phyloP scores from a whole-genome alignment of 129 eudicot species.

The Centaurea solstitialis region DNA sequence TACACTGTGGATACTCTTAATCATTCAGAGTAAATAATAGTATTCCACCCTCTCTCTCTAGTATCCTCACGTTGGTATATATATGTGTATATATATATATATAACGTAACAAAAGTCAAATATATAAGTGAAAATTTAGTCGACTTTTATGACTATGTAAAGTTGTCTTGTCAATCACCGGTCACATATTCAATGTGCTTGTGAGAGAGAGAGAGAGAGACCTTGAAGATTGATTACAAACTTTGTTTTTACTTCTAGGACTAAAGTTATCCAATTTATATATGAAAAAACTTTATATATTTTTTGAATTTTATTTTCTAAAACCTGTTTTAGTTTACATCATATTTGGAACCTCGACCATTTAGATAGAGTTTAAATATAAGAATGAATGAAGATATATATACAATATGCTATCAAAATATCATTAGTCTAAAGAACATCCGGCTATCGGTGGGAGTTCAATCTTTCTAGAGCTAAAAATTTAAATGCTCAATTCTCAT shows the following conservation, averaged over 20 bases:
- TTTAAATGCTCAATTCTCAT: too few species aligned
- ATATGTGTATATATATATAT: neutral
- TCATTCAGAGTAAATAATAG: too few species aligned
- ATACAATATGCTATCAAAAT: too few species aligned
- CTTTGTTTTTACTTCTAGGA: neutral
- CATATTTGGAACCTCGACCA: too few species aligned
- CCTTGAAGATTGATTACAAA: neutral
- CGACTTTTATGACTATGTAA: neutral
- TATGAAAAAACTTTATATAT: neutral
- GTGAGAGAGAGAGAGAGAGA: neutral
- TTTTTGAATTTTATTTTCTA: neutral
- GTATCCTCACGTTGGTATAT: too few species aligned
- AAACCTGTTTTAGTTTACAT: neutral
- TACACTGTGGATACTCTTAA: too few species aligned
- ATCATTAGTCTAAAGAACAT: too few species aligned
- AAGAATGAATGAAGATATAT: too few species aligned
- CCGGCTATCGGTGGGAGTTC: too few species aligned
- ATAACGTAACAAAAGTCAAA: neutral
- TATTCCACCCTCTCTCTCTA: too few species aligned
- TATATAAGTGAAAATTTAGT: neutral
- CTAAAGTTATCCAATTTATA: neutral
- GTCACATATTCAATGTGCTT: neutral
- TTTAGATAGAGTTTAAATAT: too few species aligned
- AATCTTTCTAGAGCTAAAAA: too few species aligned
- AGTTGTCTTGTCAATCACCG: slow-evolving; percentile 1